Conservation (phyloP, 495 filamentous ascomycete species). For the Neurospora sublineolata region DNA sequence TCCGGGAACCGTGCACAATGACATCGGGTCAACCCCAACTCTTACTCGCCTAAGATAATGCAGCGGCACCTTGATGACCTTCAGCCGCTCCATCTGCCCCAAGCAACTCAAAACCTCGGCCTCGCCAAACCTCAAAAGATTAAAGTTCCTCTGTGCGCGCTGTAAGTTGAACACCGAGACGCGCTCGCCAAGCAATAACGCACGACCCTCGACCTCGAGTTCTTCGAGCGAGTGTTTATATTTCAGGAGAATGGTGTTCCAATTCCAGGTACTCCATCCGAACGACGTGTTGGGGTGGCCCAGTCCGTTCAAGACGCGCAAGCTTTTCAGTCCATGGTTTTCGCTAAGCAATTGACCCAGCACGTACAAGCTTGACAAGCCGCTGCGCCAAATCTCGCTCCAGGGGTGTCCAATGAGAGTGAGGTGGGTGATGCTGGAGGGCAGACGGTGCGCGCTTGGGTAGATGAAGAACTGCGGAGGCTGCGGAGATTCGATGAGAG, state of each 20-base stretch:
- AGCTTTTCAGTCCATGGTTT: background rate
- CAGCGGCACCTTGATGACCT: background rate
- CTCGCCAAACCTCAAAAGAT: too few species aligned
- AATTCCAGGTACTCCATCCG: background rate
- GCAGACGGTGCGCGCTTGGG: background rate
- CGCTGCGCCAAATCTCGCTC: too few species aligned
- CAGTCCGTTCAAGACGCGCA: background rate
- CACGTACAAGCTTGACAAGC: too few species aligned
- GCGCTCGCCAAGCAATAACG: background rate
- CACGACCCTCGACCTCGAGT: background rate
- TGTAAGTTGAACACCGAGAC: too few species aligned
- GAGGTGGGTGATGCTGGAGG: background rate
- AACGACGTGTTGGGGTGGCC: fast-evolving
- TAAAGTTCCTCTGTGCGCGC: fast-evolving
- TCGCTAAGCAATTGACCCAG: too few species aligned
- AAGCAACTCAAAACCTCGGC: background rate
- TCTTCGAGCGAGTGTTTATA: background rate
- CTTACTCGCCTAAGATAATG: background rate
- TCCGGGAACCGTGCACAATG: background rate
- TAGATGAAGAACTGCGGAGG: too few species aligned
- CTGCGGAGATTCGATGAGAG: too few species aligned
- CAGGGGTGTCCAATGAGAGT: background rate
- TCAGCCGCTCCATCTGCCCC: background rate
- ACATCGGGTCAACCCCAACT: too few species aligned
- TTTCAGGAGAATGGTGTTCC: background rate